These are phyloP conservation scores for Serendipita indica DNA, from an alignment of 768 basidiomycete genomes.

Conservation along the genomic window DNA sequence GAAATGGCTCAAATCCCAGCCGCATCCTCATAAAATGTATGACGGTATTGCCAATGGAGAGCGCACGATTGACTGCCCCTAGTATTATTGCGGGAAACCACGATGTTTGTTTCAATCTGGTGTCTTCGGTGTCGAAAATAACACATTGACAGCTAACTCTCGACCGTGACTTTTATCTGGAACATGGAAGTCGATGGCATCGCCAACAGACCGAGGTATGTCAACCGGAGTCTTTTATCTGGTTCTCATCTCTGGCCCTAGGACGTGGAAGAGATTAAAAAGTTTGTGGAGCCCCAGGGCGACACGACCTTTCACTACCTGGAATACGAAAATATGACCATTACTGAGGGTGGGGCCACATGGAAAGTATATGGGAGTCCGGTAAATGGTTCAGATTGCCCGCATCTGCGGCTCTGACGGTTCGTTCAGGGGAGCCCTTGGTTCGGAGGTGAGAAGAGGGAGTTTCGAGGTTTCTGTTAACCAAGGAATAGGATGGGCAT, in stretches of 20 bases:
- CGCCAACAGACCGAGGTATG: not conserved
- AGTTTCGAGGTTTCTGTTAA: not conserved
- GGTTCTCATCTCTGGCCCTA: not conserved
- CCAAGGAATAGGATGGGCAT: not conserved
- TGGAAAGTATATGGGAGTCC: constrained; percentile 15
- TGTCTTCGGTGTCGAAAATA: not conserved
- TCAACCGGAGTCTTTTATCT: not conserved
- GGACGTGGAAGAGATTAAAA: constrained; percentile 4
- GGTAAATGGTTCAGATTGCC: not conserved
- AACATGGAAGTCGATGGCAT: not conserved
- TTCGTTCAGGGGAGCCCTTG: constrained; percentile 2
- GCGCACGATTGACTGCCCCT: not conserved
- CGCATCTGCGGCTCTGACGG: not conserved
- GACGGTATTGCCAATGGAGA: not conserved
- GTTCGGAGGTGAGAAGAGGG: not conserved
- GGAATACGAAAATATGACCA: constrained; percentile 10
- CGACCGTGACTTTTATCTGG: not conserved
- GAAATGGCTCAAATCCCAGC: constrained; percentile 10
- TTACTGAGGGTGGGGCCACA: not conserved
- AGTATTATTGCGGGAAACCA: constrained; percentile 16
- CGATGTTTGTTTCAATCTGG: constrained; percentile 10
- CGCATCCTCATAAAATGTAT: constrained; percentile 15
- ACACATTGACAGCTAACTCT: not conserved
- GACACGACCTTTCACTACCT: constrained; percentile 10
- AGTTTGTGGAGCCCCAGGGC: constrained; percentile 6